Percentiles rank a stretch among this genome's conserved stretches.
phyloP scores from a whole-genome alignment of 441 rosid genomes.

The Euphorbia schlechtendalii region DNA sequence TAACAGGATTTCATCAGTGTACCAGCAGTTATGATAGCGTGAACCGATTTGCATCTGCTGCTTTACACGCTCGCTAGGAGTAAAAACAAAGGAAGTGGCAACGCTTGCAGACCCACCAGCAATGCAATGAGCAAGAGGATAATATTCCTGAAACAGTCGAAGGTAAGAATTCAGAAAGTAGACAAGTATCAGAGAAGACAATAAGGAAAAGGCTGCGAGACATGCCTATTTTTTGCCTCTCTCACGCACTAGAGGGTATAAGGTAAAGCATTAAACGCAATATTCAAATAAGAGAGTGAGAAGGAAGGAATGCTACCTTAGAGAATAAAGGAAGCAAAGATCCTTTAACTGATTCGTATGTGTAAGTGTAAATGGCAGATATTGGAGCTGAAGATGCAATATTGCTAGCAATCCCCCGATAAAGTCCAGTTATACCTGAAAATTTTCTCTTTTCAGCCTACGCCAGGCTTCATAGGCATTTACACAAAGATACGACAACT shows the following conservation, averaged over 20 bases:
- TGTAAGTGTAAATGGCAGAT: slow-evolving; percentile 79
- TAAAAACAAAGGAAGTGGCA: slow-evolving; percentile 86
- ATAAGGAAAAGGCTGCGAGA: neutral
- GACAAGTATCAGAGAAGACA: neutral
- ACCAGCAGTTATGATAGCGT: slow-evolving; percentile 80
- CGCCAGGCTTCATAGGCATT: slow-evolving; percentile 4
- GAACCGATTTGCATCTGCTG: slow-evolving; percentile 97
- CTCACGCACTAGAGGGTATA: neutral
- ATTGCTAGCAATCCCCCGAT: slow-evolving; percentile 69
- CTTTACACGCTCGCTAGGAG: slow-evolving; percentile 87
- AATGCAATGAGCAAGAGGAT: slow-evolving; percentile 69
- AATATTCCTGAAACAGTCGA: slow-evolving; percentile 54
- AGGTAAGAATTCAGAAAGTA: neutral
- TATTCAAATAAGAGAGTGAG: neutral
- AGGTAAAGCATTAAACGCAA: slow-evolving; percentile 5
- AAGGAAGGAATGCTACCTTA: slow-evolving; percentile 37
- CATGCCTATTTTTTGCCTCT: too few species aligned
- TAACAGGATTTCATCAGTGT: slow-evolving; percentile 14
- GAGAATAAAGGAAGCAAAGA: slow-evolving; percentile 65
- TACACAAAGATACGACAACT: slow-evolving; percentile 7
- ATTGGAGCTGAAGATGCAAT: slow-evolving; percentile 85
- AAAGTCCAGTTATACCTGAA: slow-evolving; percentile 71
- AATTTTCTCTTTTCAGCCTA: slow-evolving; percentile 18
- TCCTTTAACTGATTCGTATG: slow-evolving; percentile 82
- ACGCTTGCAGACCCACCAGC: slow-evolving; percentile 92